Evolutionary conservation across 1,284 basidiomycete genomes (phyloP), one percentile per base, ranked within the genome.

Genomic region (Rhodotorula sp.): DNA sequence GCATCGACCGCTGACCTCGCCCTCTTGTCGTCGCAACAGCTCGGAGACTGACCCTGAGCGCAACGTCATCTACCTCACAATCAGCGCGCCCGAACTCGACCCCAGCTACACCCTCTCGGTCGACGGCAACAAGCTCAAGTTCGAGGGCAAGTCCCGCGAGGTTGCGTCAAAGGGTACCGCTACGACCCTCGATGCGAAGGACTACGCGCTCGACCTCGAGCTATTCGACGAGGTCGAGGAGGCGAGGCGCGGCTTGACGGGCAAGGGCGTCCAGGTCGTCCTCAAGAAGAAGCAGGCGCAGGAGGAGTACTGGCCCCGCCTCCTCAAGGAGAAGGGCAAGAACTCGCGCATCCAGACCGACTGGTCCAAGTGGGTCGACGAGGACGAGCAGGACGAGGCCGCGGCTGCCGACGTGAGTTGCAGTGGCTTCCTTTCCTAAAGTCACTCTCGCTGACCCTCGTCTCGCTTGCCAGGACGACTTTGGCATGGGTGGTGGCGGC

Each of bases 301-400:
- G 78, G 80, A 82, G 28, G 93, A 92, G 77, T 96, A 86, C 82
- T 96, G 93, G 93, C 89, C 91, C 28, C 86, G 92, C 70, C 83
- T 96, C 63, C 91, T 90, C 54, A 93, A 94, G 82, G 90, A 90
- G 73, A 93, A 92, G 81, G 79, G 86, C 82, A 94, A 92, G 59
- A 91, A 95, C 81, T 95, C 94, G 80, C 83, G 84, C 77, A 94
- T 47, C 30, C n/a, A 59, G 54, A 70, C 65, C 46, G 63, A 73
- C 64, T 62, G 59, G 56, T 53, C 57, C 73, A 71, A 80, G 82
- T 96, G 92, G 92, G 89, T 90, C 61, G 93, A 95, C 79, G 93
- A 96, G 83, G 93, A 96, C 78, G 93, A 96, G 81, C 93, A 96
- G 82, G 89, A 91, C 0, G 81, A 80, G 64, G 78, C 79, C 62